Evolutionary conservation across 805 yeast species (phyloP).

Genomic region (Debaryomyces tyrocola): DNA sequence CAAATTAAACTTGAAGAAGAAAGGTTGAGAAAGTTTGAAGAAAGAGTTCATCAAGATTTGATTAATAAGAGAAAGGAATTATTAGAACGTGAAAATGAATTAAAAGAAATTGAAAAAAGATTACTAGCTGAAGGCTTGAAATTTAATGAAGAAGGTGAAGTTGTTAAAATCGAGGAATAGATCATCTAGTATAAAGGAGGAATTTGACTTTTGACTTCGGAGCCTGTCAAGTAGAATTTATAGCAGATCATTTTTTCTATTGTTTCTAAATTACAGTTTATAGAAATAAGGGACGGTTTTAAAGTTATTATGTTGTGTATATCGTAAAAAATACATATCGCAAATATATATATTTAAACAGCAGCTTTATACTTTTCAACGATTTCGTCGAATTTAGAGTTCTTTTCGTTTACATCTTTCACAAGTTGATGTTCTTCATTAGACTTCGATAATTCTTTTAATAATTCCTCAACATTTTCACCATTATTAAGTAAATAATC

Average conservation of each 20-base stretch:
- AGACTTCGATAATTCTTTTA: constrained; percentile 43
- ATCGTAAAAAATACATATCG: too few species aligned
- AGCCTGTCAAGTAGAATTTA: neutral
- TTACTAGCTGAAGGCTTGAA: constrained; percentile 57
- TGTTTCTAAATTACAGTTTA: neutral
- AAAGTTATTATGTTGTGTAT: too few species aligned
- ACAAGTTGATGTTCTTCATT: constrained; percentile 60
- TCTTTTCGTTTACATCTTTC: constrained; percentile 60
- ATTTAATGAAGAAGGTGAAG: constrained; percentile 37
- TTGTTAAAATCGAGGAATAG: constrained; percentile 26
- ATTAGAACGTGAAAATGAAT: constrained; percentile 79
- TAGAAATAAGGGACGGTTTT: neutral
- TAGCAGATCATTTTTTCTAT: neutral
- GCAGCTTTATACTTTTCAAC: constrained; percentile 53
- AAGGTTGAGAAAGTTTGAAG: constrained; percentile 81
- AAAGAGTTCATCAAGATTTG: constrained; percentile 84
- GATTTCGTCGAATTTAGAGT: constrained; percentile 64
- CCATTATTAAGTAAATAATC: constrained; percentile 46
- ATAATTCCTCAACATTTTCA: constrained; percentile 47
- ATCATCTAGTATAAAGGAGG: neutral
- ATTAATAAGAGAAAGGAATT: constrained; percentile 79
- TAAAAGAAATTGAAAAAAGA: constrained; percentile 76
- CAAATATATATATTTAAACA: neutral
- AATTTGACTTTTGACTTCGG: too few species aligned
- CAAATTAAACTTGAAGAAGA: constrained; percentile 89